Evolutionary conservation across 768 basidiomycete species (phyloP).

Genomic region (Suillus plorans): DNA sequence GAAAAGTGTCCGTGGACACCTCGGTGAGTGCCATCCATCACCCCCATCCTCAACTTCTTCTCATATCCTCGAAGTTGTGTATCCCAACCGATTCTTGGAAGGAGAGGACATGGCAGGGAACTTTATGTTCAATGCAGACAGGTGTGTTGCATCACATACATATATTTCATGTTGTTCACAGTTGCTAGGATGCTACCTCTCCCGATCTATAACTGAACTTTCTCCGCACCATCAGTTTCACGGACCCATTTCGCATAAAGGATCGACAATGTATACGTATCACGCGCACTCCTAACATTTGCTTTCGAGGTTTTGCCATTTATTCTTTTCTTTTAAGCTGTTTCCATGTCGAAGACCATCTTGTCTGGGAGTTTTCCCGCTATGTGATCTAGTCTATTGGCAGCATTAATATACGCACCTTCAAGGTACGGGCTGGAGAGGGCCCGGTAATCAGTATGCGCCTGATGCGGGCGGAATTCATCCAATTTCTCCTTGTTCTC

Average conservation of each 20-base stretch:
- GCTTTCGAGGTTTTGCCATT: not conserved
- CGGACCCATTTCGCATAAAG: not conserved
- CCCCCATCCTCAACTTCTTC: not conserved
- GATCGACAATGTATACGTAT: not conserved
- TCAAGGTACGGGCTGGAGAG: slow-evolving; percentile 3
- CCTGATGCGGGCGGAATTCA: slow-evolving; percentile 8
- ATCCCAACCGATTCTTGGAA: slow-evolving; percentile 86
- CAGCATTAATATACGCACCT: slow-evolving; percentile 6
- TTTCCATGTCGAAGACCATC: slow-evolving; percentile 5
- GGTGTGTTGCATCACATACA: slow-evolving; percentile 38
- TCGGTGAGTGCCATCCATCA: slow-evolving; percentile 54
- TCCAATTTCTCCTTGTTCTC: slow-evolving; percentile 12
- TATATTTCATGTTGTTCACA: slow-evolving; percentile 10
- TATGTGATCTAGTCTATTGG: not conserved
- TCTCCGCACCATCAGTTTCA: not conserved
- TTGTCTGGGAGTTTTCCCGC: slow-evolving; percentile 2
- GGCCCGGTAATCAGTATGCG: slow-evolving; percentile 8
- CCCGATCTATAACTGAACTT: slow-evolving; percentile 63
- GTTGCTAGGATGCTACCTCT: slow-evolving; percentile 57
- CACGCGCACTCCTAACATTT: not conserved
- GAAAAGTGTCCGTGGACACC: slow-evolving; percentile 74
- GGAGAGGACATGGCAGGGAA: slow-evolving; percentile 92
- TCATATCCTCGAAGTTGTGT: slow-evolving; percentile 56
- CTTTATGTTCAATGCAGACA: slow-evolving; percentile 89
- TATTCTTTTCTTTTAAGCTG: not conserved